Conservation (phyloP, 768 basidiomycete genomes). For the Boletus sp. region DNA sequence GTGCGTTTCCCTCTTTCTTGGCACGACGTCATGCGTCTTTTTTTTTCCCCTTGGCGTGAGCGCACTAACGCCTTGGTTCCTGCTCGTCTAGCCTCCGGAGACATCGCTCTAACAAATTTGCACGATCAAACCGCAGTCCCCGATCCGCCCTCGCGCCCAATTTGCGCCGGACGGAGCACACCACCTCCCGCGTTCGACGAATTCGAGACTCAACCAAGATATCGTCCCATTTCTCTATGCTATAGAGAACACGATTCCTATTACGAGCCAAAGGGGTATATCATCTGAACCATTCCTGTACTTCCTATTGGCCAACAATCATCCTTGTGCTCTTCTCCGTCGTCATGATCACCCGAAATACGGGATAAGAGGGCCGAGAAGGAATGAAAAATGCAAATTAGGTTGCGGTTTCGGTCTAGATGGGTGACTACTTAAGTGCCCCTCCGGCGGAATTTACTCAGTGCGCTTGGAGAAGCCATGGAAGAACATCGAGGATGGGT, state of each 20-base stretch:
- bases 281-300: conserved; percentile 18
- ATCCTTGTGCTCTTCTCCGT: conserved; percentile 7
- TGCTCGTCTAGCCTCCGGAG: conserved; percentile 35
- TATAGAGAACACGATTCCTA: neutral
- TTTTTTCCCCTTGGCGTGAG: neutral
- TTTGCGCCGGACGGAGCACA: too few species aligned
- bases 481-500: conserved; percentile 23
- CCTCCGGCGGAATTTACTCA: conserved; percentile 26
- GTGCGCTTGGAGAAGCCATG: conserved; percentile 15
- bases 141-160: too few species aligned
- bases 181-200: neutral
- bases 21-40: neutral
- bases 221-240: too few species aligned
- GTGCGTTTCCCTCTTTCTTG: conserved; percentile 36
- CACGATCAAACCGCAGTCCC: too few species aligned
- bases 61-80: neutral
- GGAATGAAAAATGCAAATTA: conserved; percentile 17
- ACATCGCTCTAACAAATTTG: too few species aligned
- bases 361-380: neutral
- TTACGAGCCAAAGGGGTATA: conserved; percentile 22
- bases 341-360: conserved; percentile 9
- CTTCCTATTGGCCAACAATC: conserved; percentile 17
- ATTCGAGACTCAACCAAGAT: neutral
- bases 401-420: conserved; percentile 24
- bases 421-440: conserved; percentile 20